Percentiles rank a stretch among this genome's conserved stretches.
These are phyloP conservation scores for Acephala macrosclerotiorum DNA, from an alignment of 2,329 filamentous ascomycete species.

Conservation along the genomic window DNA sequence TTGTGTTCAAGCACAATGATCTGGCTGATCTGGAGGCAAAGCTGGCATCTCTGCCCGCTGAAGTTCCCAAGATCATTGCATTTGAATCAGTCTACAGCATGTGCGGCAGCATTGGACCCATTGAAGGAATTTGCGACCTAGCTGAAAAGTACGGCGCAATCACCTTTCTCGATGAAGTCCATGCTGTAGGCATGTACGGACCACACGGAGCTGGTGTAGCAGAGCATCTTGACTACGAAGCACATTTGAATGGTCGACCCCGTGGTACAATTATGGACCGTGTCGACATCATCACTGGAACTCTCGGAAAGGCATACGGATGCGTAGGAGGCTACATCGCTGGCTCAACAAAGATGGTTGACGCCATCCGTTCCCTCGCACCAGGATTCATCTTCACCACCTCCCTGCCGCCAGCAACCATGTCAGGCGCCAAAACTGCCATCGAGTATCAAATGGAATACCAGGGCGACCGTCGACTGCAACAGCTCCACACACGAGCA, in stretches of 20 bases:
- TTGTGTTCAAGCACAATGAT: conserved; percentile 99
- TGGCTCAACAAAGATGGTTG: conserved; percentile 84
- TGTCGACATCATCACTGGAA: conserved; percentile 97
- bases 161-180: conserved; percentile 97
- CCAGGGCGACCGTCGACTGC: conserved; percentile 85
- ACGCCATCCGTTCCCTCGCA: conserved; percentile 91
- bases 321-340: conserved; percentile 98
- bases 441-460: conserved; percentile 94
- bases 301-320: conserved; percentile 96
- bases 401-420: conserved; percentile 91
- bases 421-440: conserved; percentile 90
- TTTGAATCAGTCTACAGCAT: conserved; percentile 99
- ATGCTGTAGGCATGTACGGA: conserved; percentile 99
- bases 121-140: conserved; percentile 93
- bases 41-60: conserved; percentile 82
- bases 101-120: conserved; percentile 97
- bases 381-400: conserved; percentile 99
- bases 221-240: conserved; percentile 94
- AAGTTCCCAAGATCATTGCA: conserved; percentile 95
- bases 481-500: conserved; percentile 94
- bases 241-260: conserved; percentile 77
- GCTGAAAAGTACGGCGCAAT: conserved; percentile 98
- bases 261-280: conserved; percentile 92
- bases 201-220: conserved; percentile 94
- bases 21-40: conserved; percentile 92